Conservation (phyloP, 257 asterid species). For the Striga asiatica region DNA sequence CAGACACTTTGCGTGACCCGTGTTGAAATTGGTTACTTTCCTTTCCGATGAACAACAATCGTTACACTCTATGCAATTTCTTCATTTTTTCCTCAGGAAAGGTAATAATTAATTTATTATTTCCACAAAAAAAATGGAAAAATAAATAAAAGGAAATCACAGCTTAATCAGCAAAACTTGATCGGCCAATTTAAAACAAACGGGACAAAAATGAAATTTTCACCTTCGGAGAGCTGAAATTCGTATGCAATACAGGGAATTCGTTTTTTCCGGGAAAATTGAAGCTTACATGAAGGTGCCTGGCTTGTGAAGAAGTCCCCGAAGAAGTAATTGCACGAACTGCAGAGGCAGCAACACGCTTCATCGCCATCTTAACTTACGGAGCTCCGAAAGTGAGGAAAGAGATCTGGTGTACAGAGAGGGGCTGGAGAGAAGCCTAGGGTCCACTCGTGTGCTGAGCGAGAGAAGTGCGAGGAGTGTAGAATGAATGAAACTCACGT, state of each 20-base stretch:
- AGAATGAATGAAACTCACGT: background rate
- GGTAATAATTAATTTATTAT: background rate
- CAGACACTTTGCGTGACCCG: background rate
- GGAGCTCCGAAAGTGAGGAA: background rate
- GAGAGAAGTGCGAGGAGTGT: slow-evolving; percentile 10
- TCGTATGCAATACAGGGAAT: background rate
- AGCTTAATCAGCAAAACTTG: background rate
- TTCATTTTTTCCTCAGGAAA: background rate
- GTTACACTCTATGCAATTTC: background rate
- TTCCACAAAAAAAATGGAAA: background rate
- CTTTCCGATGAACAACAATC: background rate
- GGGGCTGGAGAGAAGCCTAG: slow-evolving; percentile 18
- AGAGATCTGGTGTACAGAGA: background rate
- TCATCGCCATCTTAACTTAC: slow-evolving; percentile 54
- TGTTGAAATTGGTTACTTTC: no score
- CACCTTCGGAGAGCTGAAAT: background rate
- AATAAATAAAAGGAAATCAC: background rate
- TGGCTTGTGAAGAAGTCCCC: slow-evolving; percentile 25
- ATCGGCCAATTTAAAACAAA: background rate
- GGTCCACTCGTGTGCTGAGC: background rate
- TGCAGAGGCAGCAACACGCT: slow-evolving; percentile 52
- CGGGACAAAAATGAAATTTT: background rate
- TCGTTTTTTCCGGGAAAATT: background rate
- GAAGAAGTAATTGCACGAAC: slow-evolving; percentile 49
- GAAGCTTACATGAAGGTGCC: slow-evolving; percentile 57